Evolutionary conservation across 495 filamentous ascomycete species (phyloP).

Genomic region (Aspergillus avenaceus): DNA sequence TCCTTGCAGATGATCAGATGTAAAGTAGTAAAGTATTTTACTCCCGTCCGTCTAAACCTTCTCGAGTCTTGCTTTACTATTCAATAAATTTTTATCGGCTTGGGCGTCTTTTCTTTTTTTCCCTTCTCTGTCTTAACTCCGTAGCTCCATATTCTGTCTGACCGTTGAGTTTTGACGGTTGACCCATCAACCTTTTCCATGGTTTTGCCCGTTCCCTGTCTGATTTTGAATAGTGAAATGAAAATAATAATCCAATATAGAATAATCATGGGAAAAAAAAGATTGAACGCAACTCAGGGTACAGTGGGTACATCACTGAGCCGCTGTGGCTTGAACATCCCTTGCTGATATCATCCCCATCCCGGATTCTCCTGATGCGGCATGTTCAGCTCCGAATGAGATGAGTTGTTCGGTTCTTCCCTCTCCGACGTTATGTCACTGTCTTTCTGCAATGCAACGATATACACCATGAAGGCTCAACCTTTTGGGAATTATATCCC

Average conservation of each 20-base stretch:
- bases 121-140: too few relatives aligned
- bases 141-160: background rate
- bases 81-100: background rate
- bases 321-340: background rate
- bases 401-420: too few relatives aligned
- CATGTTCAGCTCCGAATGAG: background rate
- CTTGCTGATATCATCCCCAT: background rate
- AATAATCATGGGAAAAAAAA: background rate
- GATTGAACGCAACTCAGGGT: background rate
- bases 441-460: background rate
- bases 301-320: background rate
- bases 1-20: slow-evolving; percentile 17
- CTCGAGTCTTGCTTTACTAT: background rate
- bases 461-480: too few relatives aligned
- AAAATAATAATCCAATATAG: background rate
- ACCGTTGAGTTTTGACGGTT: background rate
- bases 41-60: background rate
- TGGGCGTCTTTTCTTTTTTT: too few relatives aligned
- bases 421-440: background rate
- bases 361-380: background rate
- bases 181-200: slow-evolving; percentile 13
- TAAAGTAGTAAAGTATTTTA: too few relatives aligned
- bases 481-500: background rate
- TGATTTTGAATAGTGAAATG: too few relatives aligned
- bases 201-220: background rate